A percentile compares a stretch with the other conserved stretches of the same genome.
Evolutionary conservation across 2,329 filamentous ascomycete species (phyloP).

Genomic region (Cladobotryum protrusum): DNA sequence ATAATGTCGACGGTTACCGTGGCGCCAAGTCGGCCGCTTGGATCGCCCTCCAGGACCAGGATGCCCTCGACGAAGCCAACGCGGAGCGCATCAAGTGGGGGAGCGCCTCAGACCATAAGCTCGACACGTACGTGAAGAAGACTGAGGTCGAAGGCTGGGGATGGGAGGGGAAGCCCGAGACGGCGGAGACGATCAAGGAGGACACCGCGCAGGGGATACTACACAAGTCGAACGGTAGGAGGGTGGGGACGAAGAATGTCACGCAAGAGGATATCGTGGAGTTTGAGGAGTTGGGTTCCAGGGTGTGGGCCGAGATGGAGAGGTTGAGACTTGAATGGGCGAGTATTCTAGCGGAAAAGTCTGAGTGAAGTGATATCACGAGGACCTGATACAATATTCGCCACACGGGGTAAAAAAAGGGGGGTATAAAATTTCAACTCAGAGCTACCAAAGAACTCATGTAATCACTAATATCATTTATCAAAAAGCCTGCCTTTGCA

Average conservation of each 20-base stretch:
- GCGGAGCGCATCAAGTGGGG: conserved; percentile 74
- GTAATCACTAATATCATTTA: neutral
- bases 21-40: conserved; percentile 73
- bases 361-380: neutral
- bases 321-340: conserved; percentile 62
- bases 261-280: conserved; percentile 54
- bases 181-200: conserved; percentile 33
- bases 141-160: conserved; percentile 90
- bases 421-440: conserved; percentile 2
- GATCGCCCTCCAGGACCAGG: conserved; percentile 64
- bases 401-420: neutral
- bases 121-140: conserved; percentile 57
- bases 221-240: conserved; percentile 51
- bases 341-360: conserved; percentile 21
- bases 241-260: conserved; percentile 49
- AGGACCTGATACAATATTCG: neutral
- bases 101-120: conserved; percentile 55
- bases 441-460: neutral
- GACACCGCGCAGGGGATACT: conserved; percentile 43
- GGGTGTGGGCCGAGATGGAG: conserved; percentile 68
- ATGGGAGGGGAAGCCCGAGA: conserved; percentile 53
- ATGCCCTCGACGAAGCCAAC: conserved; percentile 50
- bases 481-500: too few relatives aligned
- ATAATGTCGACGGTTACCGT: conserved; percentile 67
- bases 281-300: conserved; percentile 56